Evolutionary conservation across 106 monocot species (phyloP), one percentile per base, ranked within the genome.

Genomic region (Dioscorea dumetorum): DNA sequence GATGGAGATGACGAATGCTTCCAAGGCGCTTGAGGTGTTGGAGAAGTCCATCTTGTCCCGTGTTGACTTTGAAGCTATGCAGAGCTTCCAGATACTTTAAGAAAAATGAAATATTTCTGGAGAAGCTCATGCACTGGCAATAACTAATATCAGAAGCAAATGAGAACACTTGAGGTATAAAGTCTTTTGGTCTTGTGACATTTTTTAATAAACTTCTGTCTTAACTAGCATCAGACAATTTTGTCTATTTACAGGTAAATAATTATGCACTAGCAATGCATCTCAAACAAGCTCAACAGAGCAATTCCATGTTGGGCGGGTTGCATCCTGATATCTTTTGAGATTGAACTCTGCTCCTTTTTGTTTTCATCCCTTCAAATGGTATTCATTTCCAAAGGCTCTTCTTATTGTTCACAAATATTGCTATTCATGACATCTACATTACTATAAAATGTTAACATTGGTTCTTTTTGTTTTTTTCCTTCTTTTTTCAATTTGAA

Each of bases 1-100:
- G 24, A 77, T 63, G 67, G 95, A 95, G 61, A 95, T 95, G 95
- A 83, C 75, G 73, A 74, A 66, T 73, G 81, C 91, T 20, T 85
- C 84, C 3, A 75, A 58, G 67, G 88, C 74, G 20, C 77, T 95
- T 15, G 79, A 88, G 49, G 72, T 67, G 31, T 53, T 95, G 18
- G 91, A 95, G 66, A 91, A 95, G 33, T 81, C 88, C 28, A 88
- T 91, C 22, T 24, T 74, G 16, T 51, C 66, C 52, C 74, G 73
- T 58, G 73, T 69, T 63, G 53, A 58, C 58, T 61, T 75, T 67
- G 83, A 86, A 71, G 70, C 75, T n/a, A 50, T 69, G 18, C 79
- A 77, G 12, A 80, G 23, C 53, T 71, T 85, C 56, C 81, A 82
- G 19, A 81, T 91, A 71, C 33, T 15, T 31, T 48, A 41, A 41